Evolutionary conservation across 768 basidiomycete genomes (phyloP).

Genomic region (Coprinellus micaceus): DNA sequence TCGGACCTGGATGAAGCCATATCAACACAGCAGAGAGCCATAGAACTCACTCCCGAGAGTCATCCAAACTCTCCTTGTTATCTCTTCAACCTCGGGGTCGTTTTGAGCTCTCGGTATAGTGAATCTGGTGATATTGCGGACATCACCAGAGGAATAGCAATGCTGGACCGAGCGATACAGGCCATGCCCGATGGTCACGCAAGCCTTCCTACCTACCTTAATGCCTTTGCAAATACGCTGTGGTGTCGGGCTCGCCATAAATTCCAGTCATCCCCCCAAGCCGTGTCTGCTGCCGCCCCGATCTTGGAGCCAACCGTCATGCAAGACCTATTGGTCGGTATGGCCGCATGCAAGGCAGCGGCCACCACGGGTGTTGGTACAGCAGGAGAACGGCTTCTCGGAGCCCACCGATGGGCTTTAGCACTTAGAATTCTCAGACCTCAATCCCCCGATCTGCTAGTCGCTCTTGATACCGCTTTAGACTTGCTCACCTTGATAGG

Average conservation of each 20-base stretch:
- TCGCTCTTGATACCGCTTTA: background rate
- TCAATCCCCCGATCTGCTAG: background rate
- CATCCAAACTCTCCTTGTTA: background rate
- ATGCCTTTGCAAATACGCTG: background rate
- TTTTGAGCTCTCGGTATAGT: background rate
- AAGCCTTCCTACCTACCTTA: background rate
- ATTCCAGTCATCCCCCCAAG: background rate
- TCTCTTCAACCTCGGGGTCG: background rate
- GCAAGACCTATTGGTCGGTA: too few species aligned
- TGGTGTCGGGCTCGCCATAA: background rate
- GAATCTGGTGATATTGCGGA: background rate
- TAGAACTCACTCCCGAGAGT: background rate
- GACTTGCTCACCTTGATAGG: background rate
- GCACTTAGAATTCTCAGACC: background rate
- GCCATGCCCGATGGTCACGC: background rate
- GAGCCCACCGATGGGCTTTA: background rate
- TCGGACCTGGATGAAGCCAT: background rate
- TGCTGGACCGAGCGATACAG: background rate
- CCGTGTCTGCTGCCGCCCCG: background rate
- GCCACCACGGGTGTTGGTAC: too few species aligned
- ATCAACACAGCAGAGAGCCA: background rate
- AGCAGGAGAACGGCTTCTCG: conserved; percentile 7
- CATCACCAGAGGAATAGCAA: background rate
- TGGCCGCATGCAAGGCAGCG: too few species aligned
- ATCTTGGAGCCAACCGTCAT: too few species aligned